These are phyloP conservation scores for Cordyceps militaris DNA, from an alignment of 2,329 filamentous ascomycete species.

Conservation along the genomic window DNA sequence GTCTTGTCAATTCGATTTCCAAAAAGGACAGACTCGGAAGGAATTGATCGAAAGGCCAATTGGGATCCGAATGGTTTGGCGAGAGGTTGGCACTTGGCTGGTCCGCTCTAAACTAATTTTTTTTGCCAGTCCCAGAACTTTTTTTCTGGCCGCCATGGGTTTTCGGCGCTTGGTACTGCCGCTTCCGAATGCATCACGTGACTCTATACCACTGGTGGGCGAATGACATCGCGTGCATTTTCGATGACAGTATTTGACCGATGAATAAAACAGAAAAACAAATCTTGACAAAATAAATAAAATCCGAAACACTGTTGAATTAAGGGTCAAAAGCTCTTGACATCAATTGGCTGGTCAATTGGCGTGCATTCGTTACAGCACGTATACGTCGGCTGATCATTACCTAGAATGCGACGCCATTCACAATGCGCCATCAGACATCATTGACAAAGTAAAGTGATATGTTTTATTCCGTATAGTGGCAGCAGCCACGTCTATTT, in stretches of 20 bases:
- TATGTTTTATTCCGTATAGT: constrained; percentile 3
- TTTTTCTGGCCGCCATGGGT: constrained; percentile 14
- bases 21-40: not conserved
- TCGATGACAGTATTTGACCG: not conserved
- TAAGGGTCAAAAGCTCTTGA: too few species aligned
- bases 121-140: not conserved
- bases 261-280: not conserved
- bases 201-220: not conserved
- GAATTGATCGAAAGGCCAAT: not conserved
- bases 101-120: constrained; percentile 11
- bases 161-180: constrained; percentile 27
- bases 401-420: not conserved
- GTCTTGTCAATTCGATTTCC: not conserved
- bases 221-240: constrained; percentile 1
- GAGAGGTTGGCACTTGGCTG: not conserved
- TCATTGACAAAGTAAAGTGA: constrained; percentile 12
- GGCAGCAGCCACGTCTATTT: constrained; percentile 10
- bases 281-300: not conserved
- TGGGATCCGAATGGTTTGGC: not conserved
- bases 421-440: too few species aligned
- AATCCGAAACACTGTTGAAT: not conserved
- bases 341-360: not conserved
- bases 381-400: too few species aligned
- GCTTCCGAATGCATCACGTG: constrained; percentile 17
- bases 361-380: too few species aligned